Conservation (phyloP, 2,329 filamentous ascomycete species). For the Xylaria sp. region DNA sequence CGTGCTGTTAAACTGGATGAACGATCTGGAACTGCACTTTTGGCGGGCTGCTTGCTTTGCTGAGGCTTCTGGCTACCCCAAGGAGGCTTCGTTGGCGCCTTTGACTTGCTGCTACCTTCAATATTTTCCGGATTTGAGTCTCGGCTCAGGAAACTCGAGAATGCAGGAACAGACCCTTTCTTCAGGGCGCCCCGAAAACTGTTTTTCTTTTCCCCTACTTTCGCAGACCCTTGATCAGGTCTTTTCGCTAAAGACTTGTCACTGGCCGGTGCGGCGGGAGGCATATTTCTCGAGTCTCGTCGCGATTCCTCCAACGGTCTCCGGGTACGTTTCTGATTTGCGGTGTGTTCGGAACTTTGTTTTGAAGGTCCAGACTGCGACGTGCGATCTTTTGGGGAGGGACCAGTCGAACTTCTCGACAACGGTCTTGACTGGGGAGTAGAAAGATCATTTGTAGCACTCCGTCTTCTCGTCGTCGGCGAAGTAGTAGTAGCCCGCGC, state of each 20-base stretch:
- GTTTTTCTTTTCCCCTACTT: conserved; percentile 46
- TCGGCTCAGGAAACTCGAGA: conserved; percentile 54
- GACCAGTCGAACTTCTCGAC: conserved; percentile 21
- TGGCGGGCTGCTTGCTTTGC: conserved; percentile 26
- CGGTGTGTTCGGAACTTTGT: conserved; percentile 38
- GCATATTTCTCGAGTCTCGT: conserved; percentile 26
- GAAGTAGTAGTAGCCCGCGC: conserved; percentile 26
- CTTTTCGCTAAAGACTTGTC: conserved; percentile 37
- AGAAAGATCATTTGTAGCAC: conserved; percentile 2
- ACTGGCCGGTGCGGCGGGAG: conserved; percentile 24
- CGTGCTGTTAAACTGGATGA: conserved; percentile 36
- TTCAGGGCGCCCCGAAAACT: conserved; percentile 56
- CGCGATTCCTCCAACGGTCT: conserved; percentile 38
- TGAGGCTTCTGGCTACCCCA: conserved; percentile 31
- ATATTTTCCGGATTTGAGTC: conserved; percentile 42
- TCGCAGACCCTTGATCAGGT: conserved; percentile 28
- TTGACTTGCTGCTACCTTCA: conserved; percentile 29
- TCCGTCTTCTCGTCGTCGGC: conserved; percentile 14
- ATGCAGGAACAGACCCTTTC: conserved; percentile 49
- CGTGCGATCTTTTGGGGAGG: conserved; percentile 26
- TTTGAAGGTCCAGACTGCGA: conserved; percentile 30
- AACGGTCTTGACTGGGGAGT: conserved; percentile 10
- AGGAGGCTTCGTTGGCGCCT: conserved; percentile 24
- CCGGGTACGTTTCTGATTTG: conserved; percentile 53
- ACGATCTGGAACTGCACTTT: conserved; percentile 36